phyloP scores from a whole-genome alignment of 2,329 filamentous ascomycete genomes.

The Paecilomyces fulvus region DNA sequence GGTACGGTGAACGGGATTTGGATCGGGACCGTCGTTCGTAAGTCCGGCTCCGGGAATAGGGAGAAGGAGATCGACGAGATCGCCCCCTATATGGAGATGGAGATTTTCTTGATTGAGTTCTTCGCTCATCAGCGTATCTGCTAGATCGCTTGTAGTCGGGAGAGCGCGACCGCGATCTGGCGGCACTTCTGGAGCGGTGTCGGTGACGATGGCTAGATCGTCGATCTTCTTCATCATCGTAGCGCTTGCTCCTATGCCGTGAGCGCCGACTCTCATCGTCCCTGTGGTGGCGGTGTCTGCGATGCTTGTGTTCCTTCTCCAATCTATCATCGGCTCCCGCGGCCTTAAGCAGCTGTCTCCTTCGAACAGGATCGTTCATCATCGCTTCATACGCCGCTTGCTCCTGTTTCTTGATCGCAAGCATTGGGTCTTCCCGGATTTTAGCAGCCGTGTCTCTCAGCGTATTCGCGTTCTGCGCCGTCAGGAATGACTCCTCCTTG shows the following conservation, averaged over 20 bases:
- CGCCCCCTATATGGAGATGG: conserved; percentile 22
- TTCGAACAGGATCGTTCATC: conserved; percentile 37
- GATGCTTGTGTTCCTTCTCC: conserved; percentile 41
- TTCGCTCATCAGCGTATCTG: conserved; percentile 21
- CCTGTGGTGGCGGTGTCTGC: conserved; percentile 20
- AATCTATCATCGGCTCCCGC: conserved; percentile 19
- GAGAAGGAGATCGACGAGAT: conserved; percentile 12
- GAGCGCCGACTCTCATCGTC: conserved; percentile 13
- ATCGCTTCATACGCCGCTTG: conserved; percentile 63
- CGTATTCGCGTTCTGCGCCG: conserved; percentile 57
- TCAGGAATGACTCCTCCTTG: conserved; percentile 54
- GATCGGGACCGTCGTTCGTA: conserved; percentile 12
- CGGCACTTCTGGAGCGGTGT: conserved; percentile 25
- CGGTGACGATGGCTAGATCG: conserved; percentile 33
- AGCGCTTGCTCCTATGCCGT: conserved; percentile 8
- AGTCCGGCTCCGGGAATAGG: conserved; percentile 13
- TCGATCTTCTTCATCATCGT: conserved; percentile 12
- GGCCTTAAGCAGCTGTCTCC: conserved; percentile 18
- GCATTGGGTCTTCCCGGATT: conserved; percentile 79
- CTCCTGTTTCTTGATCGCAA: conserved; percentile 90
- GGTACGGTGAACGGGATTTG: conserved; percentile 32
- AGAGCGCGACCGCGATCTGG: conserved; percentile 18
- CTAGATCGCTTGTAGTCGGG: conserved; percentile 29
- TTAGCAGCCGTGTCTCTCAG: conserved; percentile 75
- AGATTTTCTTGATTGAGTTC: conserved; percentile 37